These are phyloP conservation scores for Hyphopichia pseudoburtonii DNA, from an alignment of 1,139 yeast genomes.

Conservation along the genomic window DNA sequence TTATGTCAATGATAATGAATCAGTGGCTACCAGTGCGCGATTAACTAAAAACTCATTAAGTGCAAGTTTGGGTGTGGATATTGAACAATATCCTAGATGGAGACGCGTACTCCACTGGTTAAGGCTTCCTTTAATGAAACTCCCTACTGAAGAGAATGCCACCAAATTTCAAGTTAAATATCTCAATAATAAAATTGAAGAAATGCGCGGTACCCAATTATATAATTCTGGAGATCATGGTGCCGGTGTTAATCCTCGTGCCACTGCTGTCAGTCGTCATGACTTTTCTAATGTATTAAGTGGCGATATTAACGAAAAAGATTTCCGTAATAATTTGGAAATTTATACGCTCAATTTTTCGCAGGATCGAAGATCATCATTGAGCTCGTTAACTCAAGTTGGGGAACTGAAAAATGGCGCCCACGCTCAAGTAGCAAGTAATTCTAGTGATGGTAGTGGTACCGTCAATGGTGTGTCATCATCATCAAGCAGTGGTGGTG, in stretches of 20 bases:
- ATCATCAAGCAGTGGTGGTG: conserved; percentile 9
- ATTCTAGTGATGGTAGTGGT: conserved; percentile 12
- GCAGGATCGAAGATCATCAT: conserved; percentile 7
- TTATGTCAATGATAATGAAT: conserved; percentile 16
- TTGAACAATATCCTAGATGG: conserved; percentile 30
- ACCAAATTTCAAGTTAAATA: conserved; percentile 26
- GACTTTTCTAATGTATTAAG: conserved; percentile 40
- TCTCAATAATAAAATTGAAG: conserved; percentile 16
- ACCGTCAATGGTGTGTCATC: conserved; percentile 9
- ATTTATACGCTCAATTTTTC: conserved; percentile 28
- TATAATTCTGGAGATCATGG: conserved; percentile 2
- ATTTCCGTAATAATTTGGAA: conserved; percentile 32
- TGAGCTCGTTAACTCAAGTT: conserved; percentile 7
- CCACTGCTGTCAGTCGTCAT: conserved; percentile 22
- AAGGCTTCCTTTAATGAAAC: conserved; percentile 41
- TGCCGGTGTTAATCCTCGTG: neutral
- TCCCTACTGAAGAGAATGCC: conserved; percentile 41
- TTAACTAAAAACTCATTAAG: conserved; percentile 26
- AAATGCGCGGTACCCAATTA: conserved; percentile 4
- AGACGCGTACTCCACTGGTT: conserved; percentile 34
- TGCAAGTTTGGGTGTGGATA: conserved; percentile 26
- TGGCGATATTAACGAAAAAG: conserved; percentile 29
- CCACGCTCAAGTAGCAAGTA: conserved; percentile 11
- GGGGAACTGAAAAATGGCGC: conserved; percentile 1
- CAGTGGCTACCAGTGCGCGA: conserved; percentile 26